Percentiles rank a stretch among this genome's conserved stretches.
Evolutionary conservation across 75 land plant genomes (phyloP).

Genomic region (Picea sitchensis): DNA sequence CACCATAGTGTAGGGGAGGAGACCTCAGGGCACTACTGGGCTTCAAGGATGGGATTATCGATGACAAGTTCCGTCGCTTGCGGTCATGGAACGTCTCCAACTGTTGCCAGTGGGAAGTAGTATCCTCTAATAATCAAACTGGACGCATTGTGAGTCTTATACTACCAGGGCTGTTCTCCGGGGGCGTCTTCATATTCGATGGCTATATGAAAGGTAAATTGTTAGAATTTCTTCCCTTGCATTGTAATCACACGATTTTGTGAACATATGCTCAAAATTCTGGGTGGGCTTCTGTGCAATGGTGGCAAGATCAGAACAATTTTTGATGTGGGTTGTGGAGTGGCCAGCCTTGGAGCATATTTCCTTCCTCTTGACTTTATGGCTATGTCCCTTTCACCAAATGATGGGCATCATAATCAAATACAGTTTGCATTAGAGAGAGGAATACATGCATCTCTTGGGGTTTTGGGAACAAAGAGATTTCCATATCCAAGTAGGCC

Average conservation of each 20-base stretch:
- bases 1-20: too few relatives aligned
- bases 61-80: too few relatives aligned
- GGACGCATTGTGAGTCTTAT: too few relatives aligned
- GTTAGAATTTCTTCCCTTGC: too few relatives aligned
- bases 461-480: slow-evolving; percentile 83
- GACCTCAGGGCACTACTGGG: too few relatives aligned
- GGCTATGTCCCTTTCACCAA: slow-evolving; percentile 88
- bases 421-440: slow-evolving; percentile 91
- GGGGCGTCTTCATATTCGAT: too few relatives aligned
- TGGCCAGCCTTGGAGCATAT: slow-evolving; percentile 91
- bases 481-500: slow-evolving; percentile 88
- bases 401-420: slow-evolving; percentile 91
- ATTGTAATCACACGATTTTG: background rate
- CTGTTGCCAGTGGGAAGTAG: too few relatives aligned
- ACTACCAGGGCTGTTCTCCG: too few relatives aligned
- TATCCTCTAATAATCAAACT: too few relatives aligned
- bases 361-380: slow-evolving; percentile 62
- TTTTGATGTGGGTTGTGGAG: slow-evolving; percentile 91
- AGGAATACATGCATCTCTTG: slow-evolving; percentile 88
- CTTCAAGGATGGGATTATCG: too few relatives aligned
- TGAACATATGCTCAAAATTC: slow-evolving; percentile 72
- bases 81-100: too few relatives aligned
- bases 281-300: slow-evolving; percentile 55
- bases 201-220: too few relatives aligned
- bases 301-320: slow-evolving; percentile 68